A percentile compares a stretch with the other conserved stretches of the same genome.
Conservation (phyloP, 805 yeast genomes). For the Brettanomyces bruxellensis region DNA sequence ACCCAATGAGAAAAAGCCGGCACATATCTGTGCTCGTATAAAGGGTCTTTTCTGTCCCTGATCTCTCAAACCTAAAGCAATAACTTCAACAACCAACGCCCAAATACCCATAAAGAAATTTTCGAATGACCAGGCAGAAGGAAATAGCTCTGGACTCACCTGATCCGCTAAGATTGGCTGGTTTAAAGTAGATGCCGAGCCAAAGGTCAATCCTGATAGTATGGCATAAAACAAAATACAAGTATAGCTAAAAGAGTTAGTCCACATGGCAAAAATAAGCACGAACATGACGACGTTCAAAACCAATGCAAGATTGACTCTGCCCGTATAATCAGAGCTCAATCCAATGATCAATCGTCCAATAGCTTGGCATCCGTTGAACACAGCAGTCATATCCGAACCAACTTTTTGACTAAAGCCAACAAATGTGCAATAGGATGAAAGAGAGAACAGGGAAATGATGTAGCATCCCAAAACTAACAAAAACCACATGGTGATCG, state of each 20-base stretch:
- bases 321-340: conserved; percentile 36
- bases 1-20: conserved; percentile 43
- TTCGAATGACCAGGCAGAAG: conserved; percentile 23
- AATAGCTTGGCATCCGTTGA: conserved; percentile 37
- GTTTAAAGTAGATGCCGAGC: conserved; percentile 29
- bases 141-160: conserved; percentile 18
- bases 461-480: conserved; percentile 33
- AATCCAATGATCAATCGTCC: conserved; percentile 45
- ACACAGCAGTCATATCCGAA: conserved; percentile 35
- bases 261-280: conserved; percentile 40
- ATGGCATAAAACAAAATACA: conserved; percentile 29
- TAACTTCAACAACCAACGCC: conserved; percentile 21
- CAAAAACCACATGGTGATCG: conserved; percentile 20
- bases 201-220: conserved; percentile 36
- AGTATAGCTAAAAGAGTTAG: conserved; percentile 22
- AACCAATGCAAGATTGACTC: conserved; percentile 33
- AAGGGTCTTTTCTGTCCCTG: conserved; percentile 30
- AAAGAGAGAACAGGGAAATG: conserved; percentile 36
- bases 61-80: conserved; percentile 20
- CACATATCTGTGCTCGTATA: conserved; percentile 50
- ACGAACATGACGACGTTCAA: conserved; percentile 27
- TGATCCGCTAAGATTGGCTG: conserved; percentile 24
- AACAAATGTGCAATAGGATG: conserved; percentile 37
- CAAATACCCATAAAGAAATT: conserved; percentile 22
- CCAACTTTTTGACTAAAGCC: conserved; percentile 40